These are phyloP conservation scores for Candida khao-thaluensis DNA, from an alignment of 805 yeast genomes.

Conservation along the genomic window DNA sequence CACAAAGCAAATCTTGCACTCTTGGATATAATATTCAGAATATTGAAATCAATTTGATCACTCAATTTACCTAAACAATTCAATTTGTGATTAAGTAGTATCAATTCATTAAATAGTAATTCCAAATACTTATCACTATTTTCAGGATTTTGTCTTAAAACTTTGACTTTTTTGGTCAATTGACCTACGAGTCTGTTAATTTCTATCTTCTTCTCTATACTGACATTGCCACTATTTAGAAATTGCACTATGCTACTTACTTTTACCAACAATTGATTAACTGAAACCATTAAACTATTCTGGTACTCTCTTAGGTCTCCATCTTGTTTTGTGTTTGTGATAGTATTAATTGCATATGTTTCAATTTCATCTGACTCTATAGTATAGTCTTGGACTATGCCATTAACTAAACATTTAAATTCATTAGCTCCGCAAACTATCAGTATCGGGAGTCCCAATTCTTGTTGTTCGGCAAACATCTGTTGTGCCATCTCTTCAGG, in stretches of 20 bases:
- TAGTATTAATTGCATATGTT: conserved; percentile 31
- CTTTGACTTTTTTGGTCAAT: conserved; percentile 19
- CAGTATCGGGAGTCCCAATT: conserved; percentile 5
- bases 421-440: conserved; percentile 1
- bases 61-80: conserved; percentile 23
- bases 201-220: conserved; percentile 14
- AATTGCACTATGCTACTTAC: conserved; percentile 20
- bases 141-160: conserved; percentile 1
- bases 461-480: background rate
- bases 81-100: conserved; percentile 31
- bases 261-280: conserved; percentile 24
- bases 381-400: conserved; percentile 13
- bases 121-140: conserved; percentile 9
- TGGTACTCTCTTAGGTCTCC: conserved; percentile 10
- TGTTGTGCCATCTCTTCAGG: conserved; percentile 8
- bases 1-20: conserved; percentile 1
- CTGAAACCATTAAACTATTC: conserved; percentile 8
- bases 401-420: conserved; percentile 6
- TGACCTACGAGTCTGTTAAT: conserved; percentile 26
- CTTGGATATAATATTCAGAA: conserved; percentile 2
- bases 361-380: conserved; percentile 32
- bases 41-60: conserved; percentile 7
- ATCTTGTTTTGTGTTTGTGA: conserved; percentile 28
- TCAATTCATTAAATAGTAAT: conserved; percentile 26
- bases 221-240: conserved; percentile 10